phyloP scores from a whole-genome alignment of 2,329 filamentous ascomycete species.

The Penicillium sp. region DNA sequence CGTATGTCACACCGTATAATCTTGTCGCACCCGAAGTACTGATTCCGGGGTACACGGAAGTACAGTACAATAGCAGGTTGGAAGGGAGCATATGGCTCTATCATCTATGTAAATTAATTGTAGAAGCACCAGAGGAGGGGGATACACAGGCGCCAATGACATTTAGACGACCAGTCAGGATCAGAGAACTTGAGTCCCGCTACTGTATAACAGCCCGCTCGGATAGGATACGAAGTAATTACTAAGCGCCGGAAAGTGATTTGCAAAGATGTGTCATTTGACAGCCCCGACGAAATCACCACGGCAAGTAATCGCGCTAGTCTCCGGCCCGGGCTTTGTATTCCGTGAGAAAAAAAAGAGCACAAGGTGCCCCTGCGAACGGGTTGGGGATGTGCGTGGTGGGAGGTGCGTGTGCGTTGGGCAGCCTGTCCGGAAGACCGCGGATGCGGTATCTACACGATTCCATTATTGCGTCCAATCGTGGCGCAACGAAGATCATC shows the following conservation, averaged over 20 bases:
- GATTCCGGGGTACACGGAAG: slow-evolving; percentile 6
- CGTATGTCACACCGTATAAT: slow-evolving; percentile 6
- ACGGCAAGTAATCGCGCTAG: background rate
- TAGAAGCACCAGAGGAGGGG: background rate
- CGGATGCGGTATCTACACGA: slow-evolving; percentile 14
- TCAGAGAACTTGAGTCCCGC: too few species aligned
- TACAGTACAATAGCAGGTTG: background rate
- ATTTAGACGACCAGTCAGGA: background rate
- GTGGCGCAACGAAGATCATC: slow-evolving; percentile 6
- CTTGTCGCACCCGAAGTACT: slow-evolving; percentile 1
- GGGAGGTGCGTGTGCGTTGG: slow-evolving; percentile 20
- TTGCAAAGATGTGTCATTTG: slow-evolving; percentile 16
- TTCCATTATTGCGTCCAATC: slow-evolving; percentile 14
- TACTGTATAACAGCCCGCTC: too few species aligned
- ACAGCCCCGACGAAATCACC: slow-evolving; percentile 6
- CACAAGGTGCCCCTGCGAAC: background rate
- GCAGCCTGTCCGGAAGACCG: slow-evolving; percentile 16
- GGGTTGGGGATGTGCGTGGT: slow-evolving; percentile 9
- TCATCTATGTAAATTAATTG: background rate
- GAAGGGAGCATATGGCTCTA: background rate
- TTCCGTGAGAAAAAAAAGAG: slow-evolving; percentile 4
- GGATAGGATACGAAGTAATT: background rate
- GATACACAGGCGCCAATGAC: background rate
- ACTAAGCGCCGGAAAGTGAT: background rate
- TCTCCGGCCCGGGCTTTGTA: slow-evolving; percentile 9